Percentiles rank a stretch among this genome's conserved stretches.
phyloP scores from a whole-genome alignment of 495 filamentous ascomycete species.

The Hypoxylon rickii region DNA sequence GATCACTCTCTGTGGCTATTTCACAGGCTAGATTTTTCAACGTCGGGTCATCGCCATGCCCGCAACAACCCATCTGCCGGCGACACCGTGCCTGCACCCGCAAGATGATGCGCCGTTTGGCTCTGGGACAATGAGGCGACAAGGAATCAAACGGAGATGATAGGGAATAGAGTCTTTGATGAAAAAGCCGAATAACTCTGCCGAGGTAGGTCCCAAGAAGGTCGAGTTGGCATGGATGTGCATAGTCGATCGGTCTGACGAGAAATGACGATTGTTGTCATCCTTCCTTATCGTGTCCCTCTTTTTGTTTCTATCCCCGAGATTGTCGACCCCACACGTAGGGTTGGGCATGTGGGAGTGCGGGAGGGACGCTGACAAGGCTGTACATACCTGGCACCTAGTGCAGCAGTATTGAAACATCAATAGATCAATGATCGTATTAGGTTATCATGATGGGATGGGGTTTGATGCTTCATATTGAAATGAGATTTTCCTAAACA shows the following conservation, averaged over 20 bases:
- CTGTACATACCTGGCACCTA: too few relatives aligned
- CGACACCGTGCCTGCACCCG: conserved; percentile 4
- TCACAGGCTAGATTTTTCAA: conserved; percentile 23
- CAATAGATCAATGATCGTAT: not conserved
- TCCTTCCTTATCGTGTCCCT: conserved; percentile 8
- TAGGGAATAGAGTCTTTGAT: conserved; percentile 4
- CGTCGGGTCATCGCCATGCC: conserved; percentile 19
- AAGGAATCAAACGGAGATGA: conserved; percentile 6
- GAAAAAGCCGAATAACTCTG: conserved; percentile 17
- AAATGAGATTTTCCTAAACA: conserved; percentile 23
- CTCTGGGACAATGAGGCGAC: conserved; percentile 10
- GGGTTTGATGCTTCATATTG: conserved; percentile 18
- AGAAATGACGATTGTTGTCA: conserved; percentile 19
- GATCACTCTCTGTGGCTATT: conserved; percentile 31
- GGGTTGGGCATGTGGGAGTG: not conserved
- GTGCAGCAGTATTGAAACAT: conserved; percentile 20
- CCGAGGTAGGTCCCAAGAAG: too few relatives aligned
- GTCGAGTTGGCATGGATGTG: too few relatives aligned
- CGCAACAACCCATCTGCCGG: not conserved
- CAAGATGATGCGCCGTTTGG: conserved; percentile 8
- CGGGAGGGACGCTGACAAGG: not conserved
- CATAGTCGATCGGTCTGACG: conserved; percentile 24
- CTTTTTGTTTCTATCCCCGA: conserved; percentile 17
- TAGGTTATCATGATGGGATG: not conserved
- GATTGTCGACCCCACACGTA: conserved; percentile 24